Conservation (phyloP, 2,329 filamentous ascomycete species). For the Magnaporthiopsis incrustans region DNA sequence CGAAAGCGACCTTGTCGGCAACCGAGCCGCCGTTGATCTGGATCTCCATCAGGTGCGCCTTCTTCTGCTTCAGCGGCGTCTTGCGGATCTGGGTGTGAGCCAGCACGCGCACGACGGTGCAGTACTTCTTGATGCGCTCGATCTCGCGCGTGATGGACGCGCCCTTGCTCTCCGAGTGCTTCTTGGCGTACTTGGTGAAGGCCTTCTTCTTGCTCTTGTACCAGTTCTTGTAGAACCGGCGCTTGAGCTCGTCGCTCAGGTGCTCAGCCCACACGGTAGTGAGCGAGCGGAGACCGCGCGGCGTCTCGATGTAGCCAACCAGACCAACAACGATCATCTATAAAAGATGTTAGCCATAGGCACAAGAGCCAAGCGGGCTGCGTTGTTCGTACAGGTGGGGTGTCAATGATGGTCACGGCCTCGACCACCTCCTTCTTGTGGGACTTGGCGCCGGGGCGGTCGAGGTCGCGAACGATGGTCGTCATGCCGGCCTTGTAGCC, state of each 20-base stretch:
- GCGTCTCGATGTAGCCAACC: slow-evolving; percentile 99
- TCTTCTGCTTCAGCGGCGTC: slow-evolving; percentile 99
- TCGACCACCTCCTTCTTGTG: slow-evolving; percentile 98
- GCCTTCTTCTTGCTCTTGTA: slow-evolving; percentile 99
- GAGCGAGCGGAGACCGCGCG: slow-evolving; percentile 96
- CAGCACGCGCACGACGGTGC: slow-evolving; percentile 97
- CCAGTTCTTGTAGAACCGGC: slow-evolving; percentile 99
- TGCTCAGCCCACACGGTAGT: slow-evolving; percentile 99
- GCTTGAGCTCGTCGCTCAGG: slow-evolving; percentile 96
- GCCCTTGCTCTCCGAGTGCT: slow-evolving; percentile 91
- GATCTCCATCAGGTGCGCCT: slow-evolving; percentile 99
- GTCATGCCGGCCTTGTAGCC: slow-evolving; percentile 99
- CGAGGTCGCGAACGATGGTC: slow-evolving; percentile 97
- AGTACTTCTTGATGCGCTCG: slow-evolving; percentile 99
- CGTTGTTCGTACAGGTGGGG: slow-evolving; percentile 88
- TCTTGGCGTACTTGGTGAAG: slow-evolving; percentile 99
- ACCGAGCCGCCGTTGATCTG: slow-evolving; percentile 97
- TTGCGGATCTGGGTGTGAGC: slow-evolving; percentile 99
- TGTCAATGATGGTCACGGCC: slow-evolving; percentile 82
- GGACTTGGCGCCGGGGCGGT: slow-evolving; percentile 97
- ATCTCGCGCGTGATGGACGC: slow-evolving; percentile 91
- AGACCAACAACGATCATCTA: slow-evolving; percentile 99
- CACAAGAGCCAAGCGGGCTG: slow-evolving; percentile 69
- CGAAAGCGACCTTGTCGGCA: slow-evolving; percentile 95
- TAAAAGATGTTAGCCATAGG: slow-evolving; percentile 61